Evolutionary conservation across 202 grass and related monocot genomes (phyloP), one percentile per base, ranked within the genome.

Genomic region (Setaria viridis): DNA sequence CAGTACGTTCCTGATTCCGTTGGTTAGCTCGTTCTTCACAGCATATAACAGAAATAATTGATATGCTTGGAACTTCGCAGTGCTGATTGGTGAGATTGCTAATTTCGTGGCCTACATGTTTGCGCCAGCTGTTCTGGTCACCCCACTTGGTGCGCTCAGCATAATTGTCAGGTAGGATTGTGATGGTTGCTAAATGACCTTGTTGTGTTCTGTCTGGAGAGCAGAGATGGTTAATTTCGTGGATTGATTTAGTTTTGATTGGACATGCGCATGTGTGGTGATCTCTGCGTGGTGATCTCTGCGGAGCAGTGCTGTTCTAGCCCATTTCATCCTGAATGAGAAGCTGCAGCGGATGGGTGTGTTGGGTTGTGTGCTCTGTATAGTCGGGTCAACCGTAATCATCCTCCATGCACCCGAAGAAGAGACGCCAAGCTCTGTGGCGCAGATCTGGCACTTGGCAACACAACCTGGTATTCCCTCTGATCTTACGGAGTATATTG

Each of bases 101-200:
- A 95, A 95, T 83, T 95, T 95, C 53, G 86, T 95, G 20, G 93
- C 93, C 10, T 95, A 95, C 84, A 95, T 95, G 69, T 95, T 95
- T 60, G 93, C 93, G 7, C 93, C 93, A 4, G 93, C 93, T n/a
- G 86, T 91, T 48, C 90, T 95, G 21, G 93, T 95, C 17, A 95
- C 93, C 14, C 93, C 93, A 7, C 81, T 95, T n/a, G 93, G 93
- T 19, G 93, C 93, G 17, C 86, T 95, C 59, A 95, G 93, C 74
- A 95, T 95, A 82, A 95, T 95, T 79, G 93, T 95, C 21, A 95
- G 93, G 93, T 95, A 93, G 17, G 72, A 67, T 55, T 70, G 16
- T 55, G 69, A 37, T 39, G 32, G 32, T 53, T 69, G 77, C 30
- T 50, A 34, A 30, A 57, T 51, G 67, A 5, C 14, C 43, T 13